phyloP scores from a whole-genome alignment of 805 yeast species.

The Zygoascus biomembranicola region DNA sequence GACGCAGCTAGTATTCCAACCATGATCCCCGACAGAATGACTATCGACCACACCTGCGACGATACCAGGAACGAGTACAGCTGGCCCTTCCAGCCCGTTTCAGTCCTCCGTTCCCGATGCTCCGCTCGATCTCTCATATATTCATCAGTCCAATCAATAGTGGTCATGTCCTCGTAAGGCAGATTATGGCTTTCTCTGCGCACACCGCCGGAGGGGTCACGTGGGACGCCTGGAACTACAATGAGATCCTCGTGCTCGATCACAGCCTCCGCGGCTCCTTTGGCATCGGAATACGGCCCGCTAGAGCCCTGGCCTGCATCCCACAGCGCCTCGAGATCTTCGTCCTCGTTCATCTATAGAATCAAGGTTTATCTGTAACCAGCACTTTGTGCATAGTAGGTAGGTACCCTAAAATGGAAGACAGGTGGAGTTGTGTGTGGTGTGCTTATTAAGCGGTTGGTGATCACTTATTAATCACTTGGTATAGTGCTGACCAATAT shows the following conservation, averaged over 20 bases:
- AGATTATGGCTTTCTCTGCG: not conserved
- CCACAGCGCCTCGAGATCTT: not conserved
- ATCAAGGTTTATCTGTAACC: no score
- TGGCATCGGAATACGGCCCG: not conserved
- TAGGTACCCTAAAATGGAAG: no score
- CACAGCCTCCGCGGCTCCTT: no score
- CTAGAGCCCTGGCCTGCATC: not conserved
- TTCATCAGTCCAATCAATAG: slow-evolving; percentile 32
- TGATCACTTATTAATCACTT: no score
- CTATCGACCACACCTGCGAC: slow-evolving; percentile 54
- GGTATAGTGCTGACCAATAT: not conserved
- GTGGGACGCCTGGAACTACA: no score
- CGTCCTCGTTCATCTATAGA: not conserved
- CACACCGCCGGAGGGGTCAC: not conserved
- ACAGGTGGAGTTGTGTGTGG: no score
- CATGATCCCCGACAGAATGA: slow-evolving; percentile 59
- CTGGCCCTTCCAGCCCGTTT: slow-evolving; percentile 21
- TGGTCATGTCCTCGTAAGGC: slow-evolving; percentile 12
- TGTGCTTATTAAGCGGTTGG: no score
- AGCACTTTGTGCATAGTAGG: no score
- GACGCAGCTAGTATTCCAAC: slow-evolving; percentile 77
- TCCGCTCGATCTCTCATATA: slow-evolving; percentile 22
- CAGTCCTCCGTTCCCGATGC: slow-evolving; percentile 5
- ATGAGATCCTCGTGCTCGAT: no score
- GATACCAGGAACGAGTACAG: slow-evolving; percentile 13